phyloP scores from a whole-genome alignment of 2,329 filamentous ascomycete genomes.

The Podosphaera leucotricha region DNA sequence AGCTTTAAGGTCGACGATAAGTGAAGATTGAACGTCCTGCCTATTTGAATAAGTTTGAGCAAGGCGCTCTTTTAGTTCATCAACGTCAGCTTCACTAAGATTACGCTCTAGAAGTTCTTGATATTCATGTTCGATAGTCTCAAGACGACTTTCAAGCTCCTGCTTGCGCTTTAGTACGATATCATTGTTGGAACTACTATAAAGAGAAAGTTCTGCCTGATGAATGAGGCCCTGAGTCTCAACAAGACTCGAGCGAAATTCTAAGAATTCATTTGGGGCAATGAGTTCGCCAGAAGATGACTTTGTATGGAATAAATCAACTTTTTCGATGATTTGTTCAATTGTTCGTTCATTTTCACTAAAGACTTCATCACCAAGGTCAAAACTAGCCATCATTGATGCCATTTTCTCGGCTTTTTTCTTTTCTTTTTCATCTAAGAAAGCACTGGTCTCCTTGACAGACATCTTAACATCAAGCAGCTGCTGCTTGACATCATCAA shows the following conservation, averaged over 20 bases:
- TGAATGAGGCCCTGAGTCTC: slow-evolving; percentile 83
- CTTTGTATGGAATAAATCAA: slow-evolving; percentile 57
- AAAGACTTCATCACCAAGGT: slow-evolving; percentile 78
- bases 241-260: slow-evolving; percentile 53
- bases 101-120: slow-evolving; percentile 62
- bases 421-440: slow-evolving; percentile 90
- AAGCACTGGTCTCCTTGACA: slow-evolving; percentile 75
- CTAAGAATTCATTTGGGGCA: slow-evolving; percentile 56
- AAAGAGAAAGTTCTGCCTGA: slow-evolving; percentile 73
- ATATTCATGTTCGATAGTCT: slow-evolving; percentile 57
- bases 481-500: slow-evolving; percentile 92
- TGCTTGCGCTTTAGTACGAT: slow-evolving; percentile 42
- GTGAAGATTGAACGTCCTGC: slow-evolving; percentile 46
- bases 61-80: slow-evolving; percentile 61
- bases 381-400: slow-evolving; percentile 98
- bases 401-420: slow-evolving; percentile 99
- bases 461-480: slow-evolving; percentile 91
- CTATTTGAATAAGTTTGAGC: slow-evolving; percentile 55
- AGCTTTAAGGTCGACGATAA: slow-evolving; percentile 52
- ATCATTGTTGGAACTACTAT: slow-evolving; percentile 40
- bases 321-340: slow-evolving; percentile 57
- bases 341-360: slow-evolving; percentile 80
- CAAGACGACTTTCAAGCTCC: slow-evolving; percentile 55
- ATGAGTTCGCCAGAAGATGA: slow-evolving; percentile 57
- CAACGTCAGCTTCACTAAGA: slow-evolving; percentile 52